Base-by-base conservation (phyloP, 306 rosid genomes). In the Fragaria nilgerrensis region DNA sequence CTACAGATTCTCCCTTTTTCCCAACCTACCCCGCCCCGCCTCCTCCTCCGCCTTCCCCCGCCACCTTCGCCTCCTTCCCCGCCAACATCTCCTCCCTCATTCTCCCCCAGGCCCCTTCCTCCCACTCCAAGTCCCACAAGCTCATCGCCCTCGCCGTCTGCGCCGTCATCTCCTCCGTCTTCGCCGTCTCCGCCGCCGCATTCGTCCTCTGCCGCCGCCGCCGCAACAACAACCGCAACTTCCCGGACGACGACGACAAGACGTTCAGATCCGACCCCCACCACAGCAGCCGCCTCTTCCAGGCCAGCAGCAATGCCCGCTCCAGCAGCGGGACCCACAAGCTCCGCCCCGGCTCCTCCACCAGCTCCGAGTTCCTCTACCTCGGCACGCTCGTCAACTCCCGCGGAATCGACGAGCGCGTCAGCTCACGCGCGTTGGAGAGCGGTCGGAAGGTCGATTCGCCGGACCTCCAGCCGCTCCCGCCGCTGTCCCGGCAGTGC, bases 1-100 rank as follows among this genome's bases (percentile, higher is more conserved):
- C 95, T 68, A 53, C 75, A 16, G 70, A 81, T 2, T 83, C 98
- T 4, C 93, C 98, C 0, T 94, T 94, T 75, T 94, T 94, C 85
- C 98, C 98, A 0, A n/a, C 90, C 16, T 87, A 81, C 77, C 91
- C 90, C 2, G 75, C 77, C 7, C 78, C 96, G 15, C 90, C 98
- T 0, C 91, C 96, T 15, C 90, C 98, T 0, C 91, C 97, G 1
- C 84, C 97, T 0, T 74, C 98, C 13, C 89, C 97, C 7, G 83
- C 91, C 1, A 62, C 85, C 37, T 88, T 83, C 32, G 97, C 94
- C 12, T 84, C 98, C 29, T 94, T 92, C 83, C 98, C 98, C 3
- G 97, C 97, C 2, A 95, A 95, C 68, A 92, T 95, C 47, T 92
- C 99, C 66, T 90, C 97, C 19, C 92, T 95, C 27, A 90, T 87